Conservation (phyloP, 2,329 filamentous ascomycete genomes). For the Ophiostoma australiae region DNA sequence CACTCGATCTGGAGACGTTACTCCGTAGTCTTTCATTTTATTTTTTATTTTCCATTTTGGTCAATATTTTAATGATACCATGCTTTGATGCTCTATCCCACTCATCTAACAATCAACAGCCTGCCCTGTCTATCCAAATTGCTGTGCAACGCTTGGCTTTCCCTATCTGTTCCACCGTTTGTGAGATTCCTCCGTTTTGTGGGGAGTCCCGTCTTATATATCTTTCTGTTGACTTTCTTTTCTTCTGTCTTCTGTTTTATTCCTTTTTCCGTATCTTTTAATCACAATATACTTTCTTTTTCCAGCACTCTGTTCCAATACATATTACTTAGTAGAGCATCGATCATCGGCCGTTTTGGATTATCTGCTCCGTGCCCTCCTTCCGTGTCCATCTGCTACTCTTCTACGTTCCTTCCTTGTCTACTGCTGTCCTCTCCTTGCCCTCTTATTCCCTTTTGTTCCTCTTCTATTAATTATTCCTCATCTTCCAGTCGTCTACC, state of each 20-base stretch:
- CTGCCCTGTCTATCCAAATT: conserved; percentile 1
- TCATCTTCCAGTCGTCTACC: neutral
- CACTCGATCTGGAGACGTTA: conserved; percentile 10
- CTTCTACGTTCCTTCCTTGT: neutral
- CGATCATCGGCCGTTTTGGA: neutral
- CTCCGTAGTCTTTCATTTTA: neutral
- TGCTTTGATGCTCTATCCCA: neutral
- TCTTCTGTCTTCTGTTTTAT: neutral
- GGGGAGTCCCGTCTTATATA: neutral
- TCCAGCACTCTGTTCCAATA: neutral
- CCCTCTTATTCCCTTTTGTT: neutral
- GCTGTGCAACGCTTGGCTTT: conserved; percentile 9
- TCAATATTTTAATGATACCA: neutral
- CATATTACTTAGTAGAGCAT: neutral
- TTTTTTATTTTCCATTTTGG: too few relatives aligned
- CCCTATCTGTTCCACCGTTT: neutral
- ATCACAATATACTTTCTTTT: neutral
- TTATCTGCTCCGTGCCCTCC: conserved; percentile 5
- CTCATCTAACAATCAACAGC: neutral
- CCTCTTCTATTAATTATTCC: neutral
- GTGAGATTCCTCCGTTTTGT: neutral
- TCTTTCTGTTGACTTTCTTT: neutral
- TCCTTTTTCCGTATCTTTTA: neutral
- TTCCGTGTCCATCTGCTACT: neutral
- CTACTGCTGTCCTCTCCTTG: neutral